Base-by-base conservation (phyloP, 192 early-diverging fungal species). In the Rhizophagus sp. region DNA sequence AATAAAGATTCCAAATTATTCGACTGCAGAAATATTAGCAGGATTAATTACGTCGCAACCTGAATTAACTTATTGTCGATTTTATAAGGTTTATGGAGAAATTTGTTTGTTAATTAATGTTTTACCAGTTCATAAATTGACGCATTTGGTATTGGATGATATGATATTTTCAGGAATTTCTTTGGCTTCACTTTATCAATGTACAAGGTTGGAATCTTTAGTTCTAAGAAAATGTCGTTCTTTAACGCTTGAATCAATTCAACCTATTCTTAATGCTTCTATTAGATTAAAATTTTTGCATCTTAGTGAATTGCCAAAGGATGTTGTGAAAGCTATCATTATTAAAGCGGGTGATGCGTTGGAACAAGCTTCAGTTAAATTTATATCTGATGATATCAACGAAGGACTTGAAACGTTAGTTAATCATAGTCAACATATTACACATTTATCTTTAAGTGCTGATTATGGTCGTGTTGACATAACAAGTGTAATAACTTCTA, bases 11-110 rank as follows among this genome's bases (percentile, higher is more conserved):
- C 27, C 64, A 15, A 65, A 65, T 65, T 15, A 11, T 11, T 13
- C 11, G 9, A 30, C 19, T 30, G 64, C 64, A 1, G 24, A 30
- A 27, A 65, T 65, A 30, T 24, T 65, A 1, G 25, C 24, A 15
- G 64, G 64, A 27, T 10, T 65, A 65, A 65, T 65, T 27, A 65
- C 12, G 13, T 65, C 64, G 11, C 64, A 65, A 65, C 64, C n/a
- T 8, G 24, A 65, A 27, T 65, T 65, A 65, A 27, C 27, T 65
- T 65, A 65, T 65, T 65, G 64, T 30, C 64, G 64, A 27, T 65
- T 65, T 65, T 65, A 27, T 65, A 65, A 30, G 13, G 64, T 65
- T 27, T 24, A 65, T 65, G 64, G 64, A 65, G 64, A 65, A 12
- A 30, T 13, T 7, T 4, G 7, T 65, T 27, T 15, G 4, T 65